These are phyloP conservation scores for Colletotrichum falcatum DNA, from an alignment of 2,329 filamentous ascomycete species.

Conservation along the genomic window DNA sequence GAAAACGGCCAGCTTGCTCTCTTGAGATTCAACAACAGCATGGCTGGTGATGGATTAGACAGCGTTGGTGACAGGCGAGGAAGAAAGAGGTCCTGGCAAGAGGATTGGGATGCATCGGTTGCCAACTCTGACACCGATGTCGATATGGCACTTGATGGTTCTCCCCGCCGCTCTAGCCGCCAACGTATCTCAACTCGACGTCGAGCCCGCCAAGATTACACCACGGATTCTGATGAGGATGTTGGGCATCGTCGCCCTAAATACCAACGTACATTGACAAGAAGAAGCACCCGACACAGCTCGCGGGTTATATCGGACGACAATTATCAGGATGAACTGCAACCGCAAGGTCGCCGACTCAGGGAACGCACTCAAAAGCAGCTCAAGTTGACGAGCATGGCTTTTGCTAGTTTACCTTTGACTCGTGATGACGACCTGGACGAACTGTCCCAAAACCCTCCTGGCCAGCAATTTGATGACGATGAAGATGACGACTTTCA, in stretches of 20 bases:
- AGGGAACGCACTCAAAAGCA: constrained; percentile 45
- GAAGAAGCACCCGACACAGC: constrained; percentile 18
- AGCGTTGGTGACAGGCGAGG: background rate
- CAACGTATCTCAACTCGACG: constrained; percentile 15
- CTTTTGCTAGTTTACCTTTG: constrained; percentile 43
- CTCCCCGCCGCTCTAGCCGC: constrained; percentile 8
- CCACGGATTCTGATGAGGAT: constrained; percentile 30
- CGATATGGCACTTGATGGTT: constrained; percentile 25
- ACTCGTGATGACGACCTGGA: constrained; percentile 43
- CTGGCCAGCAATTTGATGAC: constrained; percentile 43
- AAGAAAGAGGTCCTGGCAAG: constrained; percentile 29
- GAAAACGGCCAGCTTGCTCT: constrained; percentile 29
- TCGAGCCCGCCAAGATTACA: background rate
- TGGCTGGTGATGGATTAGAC: background rate
- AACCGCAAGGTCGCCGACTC: constrained; percentile 26
- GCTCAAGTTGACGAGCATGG: constrained; percentile 44
- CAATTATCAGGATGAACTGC: constrained; percentile 13
- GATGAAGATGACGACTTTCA: constrained; percentile 51
- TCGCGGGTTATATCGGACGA: constrained; percentile 2
- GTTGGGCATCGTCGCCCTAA: constrained; percentile 14
- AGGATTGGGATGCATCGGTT: constrained; percentile 19
- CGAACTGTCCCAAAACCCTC: constrained; percentile 49
- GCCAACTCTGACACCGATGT: background rate
- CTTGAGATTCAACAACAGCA: constrained; percentile 5
- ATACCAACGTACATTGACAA: constrained; percentile 21